Evolutionary conservation across 768 basidiomycete species (phyloP), one percentile per base, ranked within the genome.

Genomic region (Auriscalpium microsporum): DNA sequence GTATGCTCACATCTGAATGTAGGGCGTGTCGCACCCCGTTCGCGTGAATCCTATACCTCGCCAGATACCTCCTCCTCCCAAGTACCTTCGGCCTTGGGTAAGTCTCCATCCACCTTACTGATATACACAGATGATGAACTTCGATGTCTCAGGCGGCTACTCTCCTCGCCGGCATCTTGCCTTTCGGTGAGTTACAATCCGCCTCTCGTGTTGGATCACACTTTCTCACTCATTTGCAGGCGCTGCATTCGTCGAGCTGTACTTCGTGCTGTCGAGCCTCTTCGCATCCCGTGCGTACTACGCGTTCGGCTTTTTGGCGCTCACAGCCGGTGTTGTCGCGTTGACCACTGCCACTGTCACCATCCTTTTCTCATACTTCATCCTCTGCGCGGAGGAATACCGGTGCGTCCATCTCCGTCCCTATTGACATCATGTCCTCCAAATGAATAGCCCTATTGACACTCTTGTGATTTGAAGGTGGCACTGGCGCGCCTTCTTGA

Each of bases 401-500:
- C 76, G 90, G 87, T 90, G 53, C 55, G 78, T 66, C 13, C 42
- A 38, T 7, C 33, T 13, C 36, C 37, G 37, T 13, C 19, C 34
- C 10, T 11, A 35, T 10, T 36, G 11, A 16, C 44, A 35, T 44
- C 49, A 35, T 38, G 4, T 48, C 52, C 17, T 56, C 59, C 4
- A 28, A n/a, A 37, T 63, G 47, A 9, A 45, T 14, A 19, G n/a
- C 19, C 48, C 16, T 40, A 54, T 3, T 16, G 45, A 45, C 54
- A 2, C 19, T n/a, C 16, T 19, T 53, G 50, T 52, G 11, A 13
- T 33, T 28, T 36, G 34, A 57, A 89, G 92, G 56, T 98, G 94
- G 94, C 94, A 98, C 56, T 98, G 95, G 95, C 82, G 92, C 46
- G 80, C 91, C 5, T 96, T 98, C 78, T 63, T 94, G 58, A 87